Percentiles rank a stretch among this genome's conserved stretches.
Evolutionary conservation across 2,329 filamentous ascomycete species (phyloP).

Genomic region (Penicillium frequentans): DNA sequence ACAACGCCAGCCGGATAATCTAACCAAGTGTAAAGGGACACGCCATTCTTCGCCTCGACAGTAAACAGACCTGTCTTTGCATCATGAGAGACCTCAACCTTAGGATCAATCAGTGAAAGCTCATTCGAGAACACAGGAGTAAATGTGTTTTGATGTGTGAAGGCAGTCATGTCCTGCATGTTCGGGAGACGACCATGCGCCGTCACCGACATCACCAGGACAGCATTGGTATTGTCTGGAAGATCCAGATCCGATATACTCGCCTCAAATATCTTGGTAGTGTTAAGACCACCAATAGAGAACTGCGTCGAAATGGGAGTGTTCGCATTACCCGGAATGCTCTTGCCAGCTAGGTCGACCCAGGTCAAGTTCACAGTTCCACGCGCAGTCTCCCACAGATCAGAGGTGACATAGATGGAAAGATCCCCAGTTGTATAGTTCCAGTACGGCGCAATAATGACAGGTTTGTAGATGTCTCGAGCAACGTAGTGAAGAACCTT

Average conservation of each 20-base stretch:
- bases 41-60: constrained; percentile 49
- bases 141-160: constrained; percentile 54
- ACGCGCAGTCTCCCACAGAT: constrained; percentile 53
- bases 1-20: constrained; percentile 52
- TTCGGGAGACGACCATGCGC: constrained; percentile 52
- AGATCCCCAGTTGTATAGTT: constrained; percentile 53
- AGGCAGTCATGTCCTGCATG: constrained; percentile 34
- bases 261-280: constrained; percentile 47
- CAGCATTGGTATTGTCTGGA: constrained; percentile 34
- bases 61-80: constrained; percentile 40
- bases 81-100: constrained; percentile 41
- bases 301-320: constrained; percentile 38
- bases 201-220: constrained; percentile 48
- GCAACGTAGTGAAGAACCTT: constrained; percentile 62
- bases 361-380: constrained; percentile 53
- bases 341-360: constrained; percentile 51
- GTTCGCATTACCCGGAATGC: constrained; percentile 39
- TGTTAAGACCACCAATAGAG: constrained; percentile 53
- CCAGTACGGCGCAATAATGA: constrained; percentile 62
- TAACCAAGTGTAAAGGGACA: constrained; percentile 58
- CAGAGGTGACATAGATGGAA: constrained; percentile 57
- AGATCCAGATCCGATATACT: constrained; percentile 39
- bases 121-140: constrained; percentile 48
- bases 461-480: constrained; percentile 57
- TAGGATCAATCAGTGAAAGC: constrained; percentile 51